phyloP scores from a whole-genome alignment of 352 stramenopile species.

The Globisporangium viniferum region DNA sequence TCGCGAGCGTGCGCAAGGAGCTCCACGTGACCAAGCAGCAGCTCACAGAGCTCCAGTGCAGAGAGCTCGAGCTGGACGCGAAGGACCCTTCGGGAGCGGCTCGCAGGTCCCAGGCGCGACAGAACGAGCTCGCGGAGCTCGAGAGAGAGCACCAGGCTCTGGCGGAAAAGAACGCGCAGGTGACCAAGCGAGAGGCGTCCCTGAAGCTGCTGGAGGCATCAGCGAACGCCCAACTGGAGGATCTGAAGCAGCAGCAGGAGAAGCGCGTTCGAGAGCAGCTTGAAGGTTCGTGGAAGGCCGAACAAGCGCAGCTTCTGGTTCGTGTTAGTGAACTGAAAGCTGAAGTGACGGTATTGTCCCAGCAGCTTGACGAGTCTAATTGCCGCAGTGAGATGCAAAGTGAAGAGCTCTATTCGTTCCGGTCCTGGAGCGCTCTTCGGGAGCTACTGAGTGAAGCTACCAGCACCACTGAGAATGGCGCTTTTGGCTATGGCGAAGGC shows the following conservation, averaged over 20 bases:
- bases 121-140: neutral
- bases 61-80: neutral
- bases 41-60: constrained; percentile 8
- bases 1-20: constrained; percentile 15
- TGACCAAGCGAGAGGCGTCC: constrained; percentile 1
- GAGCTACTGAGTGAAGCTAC: neutral
- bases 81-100: constrained; percentile 1
- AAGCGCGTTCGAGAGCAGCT: neutral
- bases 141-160: neutral
- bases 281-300: neutral
- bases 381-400: constrained; percentile 13
- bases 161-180: neutral
- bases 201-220: constrained; percentile 11
- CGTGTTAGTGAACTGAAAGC: neutral
- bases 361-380: neutral
- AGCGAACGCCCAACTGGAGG: neutral
- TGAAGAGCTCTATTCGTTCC: constrained; percentile 13
- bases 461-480: neutral
- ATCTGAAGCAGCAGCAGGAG: neutral
- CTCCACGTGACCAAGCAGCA: constrained; percentile 12
- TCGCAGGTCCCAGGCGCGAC: neutral
- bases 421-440: constrained; percentile 3
- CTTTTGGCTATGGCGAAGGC: neutral
- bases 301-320: neutral
- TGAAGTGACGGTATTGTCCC: neutral